Evolutionary conservation across 2,329 filamentous ascomycete genomes (phyloP).

Genomic region (Penicillium sp.): DNA sequence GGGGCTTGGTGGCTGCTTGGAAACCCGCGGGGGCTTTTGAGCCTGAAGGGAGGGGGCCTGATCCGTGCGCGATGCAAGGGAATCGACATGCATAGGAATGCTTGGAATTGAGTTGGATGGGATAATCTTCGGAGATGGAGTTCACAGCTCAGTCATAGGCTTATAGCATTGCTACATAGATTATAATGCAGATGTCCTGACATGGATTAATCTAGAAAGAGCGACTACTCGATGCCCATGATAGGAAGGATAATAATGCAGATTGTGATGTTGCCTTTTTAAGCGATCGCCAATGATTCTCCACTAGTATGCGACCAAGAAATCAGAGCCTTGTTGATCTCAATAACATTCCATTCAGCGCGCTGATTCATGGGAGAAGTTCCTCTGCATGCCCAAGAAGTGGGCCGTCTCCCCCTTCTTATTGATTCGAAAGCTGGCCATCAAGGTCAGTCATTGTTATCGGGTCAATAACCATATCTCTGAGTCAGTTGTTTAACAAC

Average conservation of each 20-base stretch:
- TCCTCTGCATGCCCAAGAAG: conserved; percentile 19
- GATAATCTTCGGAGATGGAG: neutral
- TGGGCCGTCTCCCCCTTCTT: neutral
- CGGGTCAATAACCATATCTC: neutral
- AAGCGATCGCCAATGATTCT: conserved; percentile 18
- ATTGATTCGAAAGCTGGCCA: neutral
- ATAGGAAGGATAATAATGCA: neutral
- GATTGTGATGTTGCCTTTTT: neutral
- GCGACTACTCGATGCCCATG: neutral
- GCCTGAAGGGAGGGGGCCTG: neutral
- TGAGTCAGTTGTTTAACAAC: neutral
- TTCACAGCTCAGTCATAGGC: neutral
- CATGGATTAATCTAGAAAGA: neutral
- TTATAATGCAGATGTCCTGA: neutral
- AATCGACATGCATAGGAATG: conserved; percentile 12
- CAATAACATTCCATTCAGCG: neutral
- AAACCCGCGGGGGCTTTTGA: neutral
- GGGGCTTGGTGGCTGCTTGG: conserved; percentile 7
- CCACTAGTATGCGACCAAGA: conserved; percentile 16
- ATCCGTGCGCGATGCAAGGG: conserved; percentile 25
- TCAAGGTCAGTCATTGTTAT: neutral
- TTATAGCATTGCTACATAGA: neutral
- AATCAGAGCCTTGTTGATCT: conserved; percentile 8
- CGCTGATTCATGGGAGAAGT: neutral
- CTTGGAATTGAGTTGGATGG: neutral